Conservation (phyloP, 1,139 yeast genomes). For the Chernovozyma aurita region DNA sequence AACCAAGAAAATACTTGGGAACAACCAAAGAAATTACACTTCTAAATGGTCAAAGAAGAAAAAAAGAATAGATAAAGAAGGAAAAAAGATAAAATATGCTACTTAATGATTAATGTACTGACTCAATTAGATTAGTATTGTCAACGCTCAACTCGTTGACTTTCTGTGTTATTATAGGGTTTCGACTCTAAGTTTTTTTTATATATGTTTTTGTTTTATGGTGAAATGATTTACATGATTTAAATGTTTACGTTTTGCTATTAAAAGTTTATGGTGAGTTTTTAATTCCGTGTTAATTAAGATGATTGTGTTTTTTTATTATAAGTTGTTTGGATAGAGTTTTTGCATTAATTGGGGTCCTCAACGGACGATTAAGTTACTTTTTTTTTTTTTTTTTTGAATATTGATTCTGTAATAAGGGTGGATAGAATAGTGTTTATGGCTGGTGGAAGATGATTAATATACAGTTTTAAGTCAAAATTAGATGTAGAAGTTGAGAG, state of each 20-base stretch:
- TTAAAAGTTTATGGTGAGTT: constrained; percentile 1
- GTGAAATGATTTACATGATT: not conserved
- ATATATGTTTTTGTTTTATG: constrained; percentile 13
- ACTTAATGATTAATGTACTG: constrained; percentile 44
- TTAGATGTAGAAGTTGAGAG: too few relatives aligned
- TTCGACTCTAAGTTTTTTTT: constrained; percentile 7
- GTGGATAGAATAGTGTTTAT: too few relatives aligned
- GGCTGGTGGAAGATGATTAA: too few relatives aligned
- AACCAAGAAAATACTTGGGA: constrained; percentile 99
- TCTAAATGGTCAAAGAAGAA: constrained; percentile 33
- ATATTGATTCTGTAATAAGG: too few relatives aligned
- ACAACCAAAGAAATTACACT: constrained; percentile 85
- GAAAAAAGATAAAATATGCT: constrained; percentile 8
- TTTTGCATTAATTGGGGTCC: constrained; percentile 51
- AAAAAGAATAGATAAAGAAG: not conserved
- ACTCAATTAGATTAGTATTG: constrained; percentile 24
- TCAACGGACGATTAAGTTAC: constrained; percentile 46
- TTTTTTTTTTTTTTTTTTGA: constrained; percentile 5
- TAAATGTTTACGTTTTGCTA: not conserved
- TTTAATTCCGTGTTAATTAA: constrained; percentile 4
- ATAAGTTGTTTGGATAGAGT: constrained; percentile 35
- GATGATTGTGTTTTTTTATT: constrained; percentile 12
- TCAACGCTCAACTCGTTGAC: constrained; percentile 55
- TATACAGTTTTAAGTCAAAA: too few relatives aligned
- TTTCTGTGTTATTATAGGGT: constrained; percentile 4